Evolutionary conservation across 2,329 filamentous ascomycete genomes (phyloP), one percentile per base, ranked within the genome.

Genomic region (Beauveria varroae): DNA sequence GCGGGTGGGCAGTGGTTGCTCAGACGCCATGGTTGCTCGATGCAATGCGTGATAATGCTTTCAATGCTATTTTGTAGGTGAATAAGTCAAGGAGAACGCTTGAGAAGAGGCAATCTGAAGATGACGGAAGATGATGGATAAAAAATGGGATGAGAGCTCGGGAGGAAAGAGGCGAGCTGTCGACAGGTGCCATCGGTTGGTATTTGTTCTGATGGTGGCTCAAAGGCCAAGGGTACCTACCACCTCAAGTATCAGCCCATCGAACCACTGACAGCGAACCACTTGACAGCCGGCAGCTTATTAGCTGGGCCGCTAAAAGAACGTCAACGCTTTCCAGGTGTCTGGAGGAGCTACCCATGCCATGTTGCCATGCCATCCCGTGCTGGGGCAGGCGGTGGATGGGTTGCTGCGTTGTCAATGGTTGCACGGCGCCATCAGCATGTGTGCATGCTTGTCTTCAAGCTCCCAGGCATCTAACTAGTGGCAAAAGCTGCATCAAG

Each of bases 1-100:
- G 66, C 91, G 84, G 46, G 78, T 76, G 57, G 83, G 80, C 57
- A 84, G 64, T 62, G 68, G 67, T 56, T 71, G 71, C 60, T 75
- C 69, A 61, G 71, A 70, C 63, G 72, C 68, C 73, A 75, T 75
- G 58, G 43, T n/a, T 60, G 37, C 7, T 49, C 3, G 22, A 41
- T 47, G 47, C 6, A 37, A 44, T 59, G 40, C 6, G 20, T 49
- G 47, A 49, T 5, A 3, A 53, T 53, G 46, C 12, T 53, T 20
- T 34, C 18, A 49, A 24, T 53, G 40, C 5, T 51, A 12, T 24
- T 61, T 34, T 30, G 30, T 40, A 43, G 10, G 26, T 4, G 22
- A 37, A 14, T 18, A n/a, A 26, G 43, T 9, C 5, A 40, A 20
- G 28, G 8, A 20, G 28, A 52, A n/a, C 3, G 28, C 53, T 37